Conservation (phyloP, 2,329 filamentous ascomycete species). For the Colletotrichum costaricense region DNA sequence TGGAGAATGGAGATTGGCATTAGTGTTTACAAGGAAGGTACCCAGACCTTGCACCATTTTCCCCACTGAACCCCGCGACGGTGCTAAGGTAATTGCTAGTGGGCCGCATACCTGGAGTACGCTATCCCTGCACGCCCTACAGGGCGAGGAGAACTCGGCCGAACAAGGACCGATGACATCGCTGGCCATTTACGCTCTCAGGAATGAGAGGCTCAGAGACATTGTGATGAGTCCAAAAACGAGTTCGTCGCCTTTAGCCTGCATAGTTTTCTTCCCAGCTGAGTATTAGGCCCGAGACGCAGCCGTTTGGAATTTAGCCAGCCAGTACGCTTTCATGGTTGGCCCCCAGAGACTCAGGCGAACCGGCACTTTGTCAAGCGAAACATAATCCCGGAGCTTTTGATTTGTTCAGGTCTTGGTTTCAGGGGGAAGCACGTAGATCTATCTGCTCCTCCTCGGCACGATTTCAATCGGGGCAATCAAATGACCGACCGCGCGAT, state of each 20-base stretch:
- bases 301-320: not conserved
- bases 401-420: not conserved
- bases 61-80: not conserved
- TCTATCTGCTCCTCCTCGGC: not conserved
- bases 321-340: not conserved
- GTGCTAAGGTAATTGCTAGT: not conserved
- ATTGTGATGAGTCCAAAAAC: no score
- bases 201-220: not conserved
- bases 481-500: not conserved
- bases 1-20: not conserved
- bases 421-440: not conserved
- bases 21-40: not conserved
- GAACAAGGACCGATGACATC: not conserved
- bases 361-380: not conserved
- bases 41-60: not conserved
- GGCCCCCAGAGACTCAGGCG: not conserved
- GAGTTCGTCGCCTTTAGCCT: not conserved
- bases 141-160: not conserved
- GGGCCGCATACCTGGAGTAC: not conserved
- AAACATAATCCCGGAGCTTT: not conserved
- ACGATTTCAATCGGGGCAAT: not conserved
- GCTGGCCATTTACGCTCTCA: not conserved
- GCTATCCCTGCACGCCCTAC: constrained; percentile 3
- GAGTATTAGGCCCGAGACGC: not conserved
- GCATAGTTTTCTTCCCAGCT: not conserved